These are phyloP conservation scores for barley (Hordeum vulgare) DNA, from an alignment of 176 grass and related monocot genomes.

Conservation along the genomic window DNA sequence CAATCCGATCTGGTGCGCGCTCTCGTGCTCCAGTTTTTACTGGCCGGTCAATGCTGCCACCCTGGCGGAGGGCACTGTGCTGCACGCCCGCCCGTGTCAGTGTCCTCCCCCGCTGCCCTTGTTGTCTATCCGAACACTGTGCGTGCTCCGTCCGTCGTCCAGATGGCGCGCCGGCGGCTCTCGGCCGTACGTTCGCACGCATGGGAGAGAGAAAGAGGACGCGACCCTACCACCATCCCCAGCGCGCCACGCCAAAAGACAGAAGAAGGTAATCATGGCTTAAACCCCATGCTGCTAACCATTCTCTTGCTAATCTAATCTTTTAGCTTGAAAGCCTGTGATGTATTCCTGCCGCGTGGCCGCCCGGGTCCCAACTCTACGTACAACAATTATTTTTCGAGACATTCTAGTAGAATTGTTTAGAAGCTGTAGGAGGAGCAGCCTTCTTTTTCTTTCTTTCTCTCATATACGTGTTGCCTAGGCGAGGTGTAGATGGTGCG, in stretches of 20 bases:
- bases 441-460: too few relatives aligned
- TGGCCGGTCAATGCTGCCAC: neutral
- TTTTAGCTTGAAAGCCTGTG: neutral
- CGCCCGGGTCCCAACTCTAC: too few relatives aligned
- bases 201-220: neutral
- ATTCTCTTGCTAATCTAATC: neutral
- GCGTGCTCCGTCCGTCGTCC: neutral
- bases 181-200: neutral
- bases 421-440: too few relatives aligned
- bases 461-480: neutral
- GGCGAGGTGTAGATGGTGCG: neutral
- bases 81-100: neutral
- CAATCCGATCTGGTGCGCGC: too few relatives aligned
- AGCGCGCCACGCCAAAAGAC: neutral
- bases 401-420: too few relatives aligned
- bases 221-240: neutral
- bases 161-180: neutral
- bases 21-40: neutral
- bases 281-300: neutral
- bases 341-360: neutral
- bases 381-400: too few relatives aligned
- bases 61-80: neutral
- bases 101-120: neutral
- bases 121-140: neutral
- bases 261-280: neutral